These are phyloP conservation scores for Puccinellia tenuiflora DNA, from an alignment of 176 grass and related monocot genomes.

Conservation along the genomic window DNA sequence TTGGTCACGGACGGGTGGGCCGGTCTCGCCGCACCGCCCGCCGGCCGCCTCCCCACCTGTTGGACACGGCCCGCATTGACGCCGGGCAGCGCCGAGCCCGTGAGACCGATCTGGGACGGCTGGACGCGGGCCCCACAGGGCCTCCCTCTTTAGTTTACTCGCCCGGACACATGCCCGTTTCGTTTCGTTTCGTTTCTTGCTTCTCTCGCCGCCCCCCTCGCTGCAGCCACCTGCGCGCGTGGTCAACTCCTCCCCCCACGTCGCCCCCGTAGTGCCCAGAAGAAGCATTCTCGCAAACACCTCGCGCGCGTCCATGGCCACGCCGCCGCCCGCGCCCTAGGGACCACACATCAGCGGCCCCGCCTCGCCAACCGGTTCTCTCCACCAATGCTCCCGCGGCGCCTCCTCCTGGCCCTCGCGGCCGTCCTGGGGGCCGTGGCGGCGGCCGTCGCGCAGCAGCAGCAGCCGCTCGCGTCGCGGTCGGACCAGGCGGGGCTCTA, in stretches of 20 bases:
- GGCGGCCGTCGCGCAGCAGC: slow-evolving; percentile 20
- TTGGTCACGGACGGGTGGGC: neutral
- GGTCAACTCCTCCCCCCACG: slow-evolving; percentile 40
- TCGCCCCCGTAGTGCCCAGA: too few species aligned
- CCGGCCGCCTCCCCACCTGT: slow-evolving; percentile 5
- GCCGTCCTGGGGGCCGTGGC: neutral
- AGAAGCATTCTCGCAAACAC: slow-evolving; percentile 13
- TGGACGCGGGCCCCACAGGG: neutral
- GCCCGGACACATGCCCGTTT: slow-evolving; percentile 15
- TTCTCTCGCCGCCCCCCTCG: slow-evolving; percentile 5
- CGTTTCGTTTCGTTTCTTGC: neutral
- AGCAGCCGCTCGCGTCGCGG: slow-evolving; percentile 26
- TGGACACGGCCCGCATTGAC: slow-evolving; percentile 33
- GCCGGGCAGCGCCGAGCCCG: slow-evolving; percentile 12
- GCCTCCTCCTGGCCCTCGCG: neutral
- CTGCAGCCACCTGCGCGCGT: neutral
- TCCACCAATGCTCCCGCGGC: neutral
- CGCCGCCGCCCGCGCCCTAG: neutral
- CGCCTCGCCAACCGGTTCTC: neutral
- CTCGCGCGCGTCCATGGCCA: slow-evolving; percentile 22
- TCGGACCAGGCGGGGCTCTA: slow-evolving; percentile 47
- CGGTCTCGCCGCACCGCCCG: neutral
- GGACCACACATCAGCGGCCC: neutral
- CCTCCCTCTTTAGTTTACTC: neutral
- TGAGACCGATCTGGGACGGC: slow-evolving; percentile 19